Conservation (phyloP, 306 rosid species). For the Betula pendula region DNA sequence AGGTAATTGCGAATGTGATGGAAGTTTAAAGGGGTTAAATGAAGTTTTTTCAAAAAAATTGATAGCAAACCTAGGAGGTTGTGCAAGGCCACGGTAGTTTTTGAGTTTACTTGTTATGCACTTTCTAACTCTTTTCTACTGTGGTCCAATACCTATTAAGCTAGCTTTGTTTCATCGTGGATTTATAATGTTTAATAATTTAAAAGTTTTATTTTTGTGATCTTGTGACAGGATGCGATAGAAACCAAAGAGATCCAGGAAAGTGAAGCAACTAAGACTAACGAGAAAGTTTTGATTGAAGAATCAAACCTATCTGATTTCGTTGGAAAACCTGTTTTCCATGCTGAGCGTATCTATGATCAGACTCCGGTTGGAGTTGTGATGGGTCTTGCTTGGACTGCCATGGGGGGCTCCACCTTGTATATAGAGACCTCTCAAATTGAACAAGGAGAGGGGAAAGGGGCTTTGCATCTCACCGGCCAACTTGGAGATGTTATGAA, state of each 20-base stretch:
- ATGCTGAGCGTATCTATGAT: conserved; percentile 86
- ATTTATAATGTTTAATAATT: conserved; percentile 8
- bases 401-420: conserved; percentile 98
- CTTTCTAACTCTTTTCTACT: neutral
- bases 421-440: conserved; percentile 82
- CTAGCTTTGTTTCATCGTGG: neutral
- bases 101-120: neutral
- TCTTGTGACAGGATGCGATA: conserved; percentile 48
- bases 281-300: conserved; percentile 62
- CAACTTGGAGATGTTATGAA: conserved; percentile 99
- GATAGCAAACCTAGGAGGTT: neutral
- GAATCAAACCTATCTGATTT: conserved; percentile 58
- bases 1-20: too few relatives aligned
- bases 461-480: conserved; percentile 76
- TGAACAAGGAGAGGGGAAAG: conserved; percentile 93
- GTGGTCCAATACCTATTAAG: neutral
- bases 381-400: conserved; percentile 99
- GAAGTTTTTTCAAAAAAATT: too few relatives aligned
- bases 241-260: conserved; percentile 40
- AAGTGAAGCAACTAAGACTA: conserved; percentile 34
- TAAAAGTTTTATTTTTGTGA: conserved; percentile 17
- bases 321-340: conserved; percentile 99
- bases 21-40: too few relatives aligned
- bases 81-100: neutral
- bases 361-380: conserved; percentile 92